Evolutionary conservation across 768 basidiomycete genomes (phyloP).

Genomic region (Neoboletus magnificus): DNA sequence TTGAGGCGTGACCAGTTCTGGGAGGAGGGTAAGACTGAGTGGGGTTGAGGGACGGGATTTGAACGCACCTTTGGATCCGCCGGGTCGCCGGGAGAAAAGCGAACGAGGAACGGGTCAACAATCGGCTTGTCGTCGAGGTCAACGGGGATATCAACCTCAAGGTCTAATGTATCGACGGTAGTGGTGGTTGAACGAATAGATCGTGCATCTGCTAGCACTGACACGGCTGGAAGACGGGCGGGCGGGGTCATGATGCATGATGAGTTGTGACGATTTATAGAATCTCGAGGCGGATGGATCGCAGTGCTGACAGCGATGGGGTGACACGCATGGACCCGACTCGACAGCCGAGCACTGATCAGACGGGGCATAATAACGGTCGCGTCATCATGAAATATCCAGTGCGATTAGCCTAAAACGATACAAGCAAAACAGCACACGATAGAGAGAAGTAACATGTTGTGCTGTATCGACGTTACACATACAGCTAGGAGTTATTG

Average conservation of each 20-base stretch:
- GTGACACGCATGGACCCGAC: constrained; percentile 5
- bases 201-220: constrained; percentile 9
- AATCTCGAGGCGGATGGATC: neutral
- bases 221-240: constrained; percentile 1
- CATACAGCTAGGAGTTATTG: too few relatives aligned
- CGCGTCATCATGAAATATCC: neutral
- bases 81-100: constrained; percentile 37
- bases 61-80: constrained; percentile 44
- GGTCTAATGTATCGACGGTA: constrained; percentile 13
- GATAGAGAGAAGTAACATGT: too few relatives aligned
- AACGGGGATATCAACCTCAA: constrained; percentile 7
- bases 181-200: constrained; percentile 14
- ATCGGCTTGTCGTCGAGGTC: constrained; percentile 8
- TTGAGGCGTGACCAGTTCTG: constrained; percentile 49
- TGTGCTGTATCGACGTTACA: too few relatives aligned
- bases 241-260: neutral
- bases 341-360: neutral
- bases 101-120: constrained; percentile 31
- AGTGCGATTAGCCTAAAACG: neutral
- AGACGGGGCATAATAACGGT: neutral
- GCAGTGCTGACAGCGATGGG: constrained; percentile 14
- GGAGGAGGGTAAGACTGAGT: neutral
- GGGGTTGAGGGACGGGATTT: neutral
- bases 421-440: too few relatives aligned
- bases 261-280: constrained; percentile 10